phyloP scores from a whole-genome alignment of 2,329 filamentous ascomycete species.

The Trichophyton verrucosum region DNA sequence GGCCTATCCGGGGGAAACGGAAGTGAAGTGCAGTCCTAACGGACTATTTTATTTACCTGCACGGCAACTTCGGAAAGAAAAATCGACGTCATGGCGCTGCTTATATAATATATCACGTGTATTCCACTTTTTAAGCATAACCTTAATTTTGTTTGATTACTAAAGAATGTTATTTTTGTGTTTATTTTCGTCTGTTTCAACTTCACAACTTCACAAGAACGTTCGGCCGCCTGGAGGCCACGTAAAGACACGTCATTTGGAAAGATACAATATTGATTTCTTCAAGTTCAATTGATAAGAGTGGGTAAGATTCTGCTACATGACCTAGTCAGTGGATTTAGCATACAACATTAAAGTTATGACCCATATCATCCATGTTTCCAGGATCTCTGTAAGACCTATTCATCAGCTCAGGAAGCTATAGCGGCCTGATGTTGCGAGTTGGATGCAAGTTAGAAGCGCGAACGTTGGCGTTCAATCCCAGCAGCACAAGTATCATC shows the following conservation, averaged over 20 bases:
- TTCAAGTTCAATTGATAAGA: background rate
- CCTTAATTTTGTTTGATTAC: background rate
- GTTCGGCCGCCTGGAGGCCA: too few species aligned
- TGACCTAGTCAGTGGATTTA: background rate
- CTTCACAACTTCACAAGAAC: too few species aligned
- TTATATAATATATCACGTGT: background rate
- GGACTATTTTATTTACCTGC: background rate
- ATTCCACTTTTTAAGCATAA: background rate
- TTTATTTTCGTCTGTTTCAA: background rate
- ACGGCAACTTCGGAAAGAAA: background rate
- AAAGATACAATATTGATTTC: too few species aligned
- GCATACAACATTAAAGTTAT: background rate
- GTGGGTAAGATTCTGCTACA: background rate
- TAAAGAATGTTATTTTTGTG: background rate
- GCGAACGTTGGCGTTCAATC: constrained; percentile 7
- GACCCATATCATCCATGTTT: background rate
- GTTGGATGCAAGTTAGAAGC: background rate
- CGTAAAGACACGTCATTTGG: too few species aligned
- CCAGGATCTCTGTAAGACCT: background rate
- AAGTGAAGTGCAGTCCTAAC: background rate
- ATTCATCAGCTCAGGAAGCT: too few species aligned
- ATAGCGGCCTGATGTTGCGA: background rate
- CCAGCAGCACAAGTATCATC: constrained; percentile 40
- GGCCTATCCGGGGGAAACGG: background rate
- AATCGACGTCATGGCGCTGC: background rate